These are phyloP conservation scores for Brassica rapa DNA, from an alignment of 345 rosid species.

Conservation along the genomic window DNA sequence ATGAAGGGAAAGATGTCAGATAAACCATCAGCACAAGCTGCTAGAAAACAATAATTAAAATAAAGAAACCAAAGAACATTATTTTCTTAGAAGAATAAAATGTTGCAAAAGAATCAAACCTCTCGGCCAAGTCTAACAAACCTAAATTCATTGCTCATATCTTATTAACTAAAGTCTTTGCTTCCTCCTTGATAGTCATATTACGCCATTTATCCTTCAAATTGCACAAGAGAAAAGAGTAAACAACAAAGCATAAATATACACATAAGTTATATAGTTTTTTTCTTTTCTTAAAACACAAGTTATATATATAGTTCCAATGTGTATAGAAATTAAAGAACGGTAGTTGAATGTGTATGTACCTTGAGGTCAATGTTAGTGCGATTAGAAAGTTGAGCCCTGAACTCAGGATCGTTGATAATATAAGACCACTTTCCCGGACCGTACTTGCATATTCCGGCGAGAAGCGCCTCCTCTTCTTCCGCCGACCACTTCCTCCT, in stretches of 20 bases:
- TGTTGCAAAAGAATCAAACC: neutral
- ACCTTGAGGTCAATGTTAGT: slow-evolving; percentile 89
- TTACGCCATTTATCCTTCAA: neutral
- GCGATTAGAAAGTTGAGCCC: slow-evolving; percentile 55
- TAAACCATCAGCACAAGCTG: neutral
- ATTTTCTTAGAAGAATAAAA: neutral
- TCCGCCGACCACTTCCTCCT: slow-evolving; percentile 78
- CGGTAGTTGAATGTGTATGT: neutral
- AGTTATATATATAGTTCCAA: neutral
- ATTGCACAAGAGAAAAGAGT: neutral
- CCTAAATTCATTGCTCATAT: slow-evolving; percentile 15
- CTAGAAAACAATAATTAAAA: neutral
- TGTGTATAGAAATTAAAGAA: neutral
- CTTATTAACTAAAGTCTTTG: neutral
- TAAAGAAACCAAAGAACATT: neutral
- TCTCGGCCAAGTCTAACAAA: neutral
- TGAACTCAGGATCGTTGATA: slow-evolving; percentile 65
- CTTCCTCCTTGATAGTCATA: neutral
- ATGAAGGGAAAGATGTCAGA: neutral
- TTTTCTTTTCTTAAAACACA: neutral
- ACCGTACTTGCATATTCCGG: slow-evolving; percentile 74
- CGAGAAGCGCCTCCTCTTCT: slow-evolving; percentile 75
- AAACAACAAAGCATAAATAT: neutral
- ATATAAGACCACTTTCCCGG: slow-evolving; percentile 77
- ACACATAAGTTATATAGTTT: neutral